Base-by-base conservation (phyloP, 2,329 filamentous ascomycete species). In the Rhytidhysteron rufulum region DNA sequence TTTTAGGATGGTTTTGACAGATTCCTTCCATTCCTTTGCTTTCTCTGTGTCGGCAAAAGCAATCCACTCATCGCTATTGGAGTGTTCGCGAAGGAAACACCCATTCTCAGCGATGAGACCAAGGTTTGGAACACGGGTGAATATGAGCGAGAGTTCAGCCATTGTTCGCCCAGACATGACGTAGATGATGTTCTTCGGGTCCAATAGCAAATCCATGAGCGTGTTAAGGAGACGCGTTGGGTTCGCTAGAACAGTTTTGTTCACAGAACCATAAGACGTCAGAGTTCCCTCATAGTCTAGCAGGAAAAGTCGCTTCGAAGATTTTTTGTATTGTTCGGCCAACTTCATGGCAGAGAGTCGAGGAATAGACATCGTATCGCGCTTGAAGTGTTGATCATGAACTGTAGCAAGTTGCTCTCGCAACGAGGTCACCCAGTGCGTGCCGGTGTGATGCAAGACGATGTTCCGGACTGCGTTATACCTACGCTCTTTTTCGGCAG, bases 61-160 rank as follows among this genome's bases (percentile, higher is more conserved):
- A 2, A 77, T 79, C 93, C 93, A 97, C 25, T 78, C 74, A 18
- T 79, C 76, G 13, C 72, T 75, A 15, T 61, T 49, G 16, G 81
- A 78, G 33, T 79, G 80, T 48, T 87, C 79, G 52, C 86, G 87
- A 42, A 96, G 71, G 67, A 94, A 97, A 62, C 88, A 95, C 2
- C 91, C 91, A 50, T 95, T 96, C 68, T 97, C 91, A 0, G 91
- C 91, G 49, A 97, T 94, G 4, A 97, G 74, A 3, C 93, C 93
- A 3, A 96, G 71, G 44, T 85, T 85, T 4, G 87, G 85, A 2
- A 96, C 85, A 18, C 85, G 80, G 38, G 83, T 83, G 74, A 97
- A 96, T 1, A 94, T 74, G 4, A 84, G 80, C 51, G 95, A 88
- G 24, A 96, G 81, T 56, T 96, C 89, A 54, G 94, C 87, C 0